Evolutionary conservation across 2,329 filamentous ascomycete genomes (phyloP), one percentile per base, ranked within the genome.

Genomic region (Penicillium sp.): DNA sequence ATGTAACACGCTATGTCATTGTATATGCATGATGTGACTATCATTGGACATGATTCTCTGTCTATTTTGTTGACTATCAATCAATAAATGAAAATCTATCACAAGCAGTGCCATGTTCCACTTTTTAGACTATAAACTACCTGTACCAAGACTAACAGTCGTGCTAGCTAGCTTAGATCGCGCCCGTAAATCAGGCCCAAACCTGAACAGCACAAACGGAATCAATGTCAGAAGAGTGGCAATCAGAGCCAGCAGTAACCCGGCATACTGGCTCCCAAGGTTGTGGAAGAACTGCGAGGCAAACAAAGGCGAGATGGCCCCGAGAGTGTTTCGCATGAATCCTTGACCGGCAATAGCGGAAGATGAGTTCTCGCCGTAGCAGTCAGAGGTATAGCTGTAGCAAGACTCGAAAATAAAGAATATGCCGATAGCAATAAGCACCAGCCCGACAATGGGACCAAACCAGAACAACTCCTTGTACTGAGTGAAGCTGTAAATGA

Each of bases 401-500:
- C 67, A 70, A 3, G 67, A 69, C 60, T 73, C 71, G 54, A 73
- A 73, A 54, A 72, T 80, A 71, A 83, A 84, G 77, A 79, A 83
- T 68, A 84, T 83, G 5, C 82, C 82, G 56, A 83, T 77, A 3
- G 80, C 75, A 53, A 83, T 83, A 9, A 79, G 78, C 0, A 77
- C 80, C 2, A 84, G 76, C 14, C 78, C 79, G 51, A 83, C 79
- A 22, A 22, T 22, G 22, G 22, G 22, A 22, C 22, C 22, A 22
- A 22, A 22, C 22, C 22, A 22, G 22, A 22, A 22, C 22, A 22
- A 22, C 22, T 22, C 22, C 2, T 22, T 22, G 22, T 83, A 83
- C 66, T 83, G 81, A 1, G 81, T 83, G 74, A 83, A 83, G 40
- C 74, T 78, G 76, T 83, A 84, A 68, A 84, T 80, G 74, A 82